Percentiles rank a stretch among this genome's conserved stretches.
These are phyloP conservation scores for Saturnispora galanensis DNA, from an alignment of 805 yeast genomes.

Conservation along the genomic window DNA sequence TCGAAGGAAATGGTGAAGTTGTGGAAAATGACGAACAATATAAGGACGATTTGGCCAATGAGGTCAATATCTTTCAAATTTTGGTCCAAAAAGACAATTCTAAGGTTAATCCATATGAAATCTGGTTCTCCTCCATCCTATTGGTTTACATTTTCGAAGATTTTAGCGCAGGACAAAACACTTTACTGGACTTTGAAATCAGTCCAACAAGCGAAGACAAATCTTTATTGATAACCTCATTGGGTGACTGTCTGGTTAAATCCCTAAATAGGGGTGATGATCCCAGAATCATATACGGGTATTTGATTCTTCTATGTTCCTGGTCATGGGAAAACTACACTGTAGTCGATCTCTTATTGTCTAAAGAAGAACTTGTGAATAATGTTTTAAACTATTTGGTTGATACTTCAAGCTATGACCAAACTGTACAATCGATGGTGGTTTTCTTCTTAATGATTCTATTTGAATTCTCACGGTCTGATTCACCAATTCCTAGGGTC, in stretches of 20 bases:
- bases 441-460: constrained; percentile 62
- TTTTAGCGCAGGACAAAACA: constrained; percentile 36
- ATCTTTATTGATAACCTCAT: constrained; percentile 58
- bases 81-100: constrained; percentile 68
- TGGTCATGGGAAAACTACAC: constrained; percentile 73
- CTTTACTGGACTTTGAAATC: constrained; percentile 38
- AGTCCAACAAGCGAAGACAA: constrained; percentile 48
- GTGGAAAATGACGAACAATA: neutral
- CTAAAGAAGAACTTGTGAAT: constrained; percentile 55
- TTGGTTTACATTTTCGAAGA: constrained; percentile 54
- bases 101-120: constrained; percentile 73
- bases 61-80: constrained; percentile 57
- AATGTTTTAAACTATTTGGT: constrained; percentile 60
- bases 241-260: constrained; percentile 63
- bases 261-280: constrained; percentile 47
- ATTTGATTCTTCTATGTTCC: constrained; percentile 57
- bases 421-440: constrained; percentile 58
- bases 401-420: constrained; percentile 27
- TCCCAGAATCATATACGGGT: constrained; percentile 69
- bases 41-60: constrained; percentile 5
- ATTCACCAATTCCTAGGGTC: constrained; percentile 53
- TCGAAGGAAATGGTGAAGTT: neutral
- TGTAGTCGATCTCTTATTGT: constrained; percentile 67
- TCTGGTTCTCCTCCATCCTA: constrained; percentile 73
- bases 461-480: constrained; percentile 61